phyloP scores from a whole-genome alignment of 2,329 filamentous ascomycete species.

The Penicillium sp. region DNA sequence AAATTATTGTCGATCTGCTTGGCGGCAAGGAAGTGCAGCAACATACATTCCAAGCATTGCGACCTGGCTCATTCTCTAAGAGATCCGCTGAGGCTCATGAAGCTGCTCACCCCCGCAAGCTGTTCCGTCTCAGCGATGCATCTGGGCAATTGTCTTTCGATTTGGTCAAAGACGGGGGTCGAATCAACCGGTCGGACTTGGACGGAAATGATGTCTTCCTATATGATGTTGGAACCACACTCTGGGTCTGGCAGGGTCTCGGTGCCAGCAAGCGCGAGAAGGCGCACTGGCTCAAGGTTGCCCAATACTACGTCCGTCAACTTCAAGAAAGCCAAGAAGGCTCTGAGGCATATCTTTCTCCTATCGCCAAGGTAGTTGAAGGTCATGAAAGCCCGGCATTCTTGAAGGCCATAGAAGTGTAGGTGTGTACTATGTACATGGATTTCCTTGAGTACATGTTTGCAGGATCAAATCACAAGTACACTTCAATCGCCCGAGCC shows the following conservation, averaged over 20 bases:
- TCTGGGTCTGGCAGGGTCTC: slow-evolving; percentile 69
- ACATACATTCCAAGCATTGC: slow-evolving; percentile 44
- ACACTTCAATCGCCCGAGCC: too few species aligned
- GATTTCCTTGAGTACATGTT: neutral
- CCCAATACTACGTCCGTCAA: slow-evolving; percentile 33
- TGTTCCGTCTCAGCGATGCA: slow-evolving; percentile 66
- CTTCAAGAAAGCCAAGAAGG: slow-evolving; percentile 26
- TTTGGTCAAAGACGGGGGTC: slow-evolving; percentile 58
- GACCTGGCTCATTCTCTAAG: slow-evolving; percentile 38
- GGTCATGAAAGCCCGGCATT: slow-evolving; percentile 35
- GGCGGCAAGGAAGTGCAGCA: slow-evolving; percentile 51
- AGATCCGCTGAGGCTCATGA: slow-evolving; percentile 10
- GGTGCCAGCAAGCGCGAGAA: slow-evolving; percentile 62
- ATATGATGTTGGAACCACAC: slow-evolving; percentile 57
- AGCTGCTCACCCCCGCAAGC: slow-evolving; percentile 41
- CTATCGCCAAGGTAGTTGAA: slow-evolving; percentile 35
- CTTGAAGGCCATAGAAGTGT: slow-evolving; percentile 27
- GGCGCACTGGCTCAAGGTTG: slow-evolving; percentile 55
- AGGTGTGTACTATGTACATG: slow-evolving; percentile 11
- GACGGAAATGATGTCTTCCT: slow-evolving; percentile 65
- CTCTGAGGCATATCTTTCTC: slow-evolving; percentile 28
- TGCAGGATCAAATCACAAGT: neutral
- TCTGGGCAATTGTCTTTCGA: slow-evolving; percentile 60
- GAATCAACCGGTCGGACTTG: slow-evolving; percentile 53
- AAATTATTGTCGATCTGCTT: slow-evolving; percentile 60